phyloP scores from a whole-genome alignment of 176 grass and related monocot species.

The Otatea glauca region DNA sequence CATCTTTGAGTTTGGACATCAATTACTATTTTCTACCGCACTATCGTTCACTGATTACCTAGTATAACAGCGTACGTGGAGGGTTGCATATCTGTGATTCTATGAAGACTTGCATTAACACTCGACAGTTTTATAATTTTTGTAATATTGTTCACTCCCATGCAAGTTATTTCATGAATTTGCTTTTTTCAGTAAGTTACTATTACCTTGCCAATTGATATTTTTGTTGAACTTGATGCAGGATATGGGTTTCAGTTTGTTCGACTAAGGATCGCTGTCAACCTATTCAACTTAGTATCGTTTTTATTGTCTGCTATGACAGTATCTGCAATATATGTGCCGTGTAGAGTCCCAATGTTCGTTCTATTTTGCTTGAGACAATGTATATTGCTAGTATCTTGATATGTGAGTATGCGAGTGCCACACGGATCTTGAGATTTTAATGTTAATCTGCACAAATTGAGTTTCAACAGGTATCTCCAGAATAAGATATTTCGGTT shows the following conservation, averaged over 20 bases:
- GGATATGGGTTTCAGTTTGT: slow-evolving; percentile 92
- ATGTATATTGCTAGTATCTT: slow-evolving; percentile 23
- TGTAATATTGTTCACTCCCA: neutral
- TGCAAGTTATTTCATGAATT: neutral
- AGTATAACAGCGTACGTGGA: neutral
- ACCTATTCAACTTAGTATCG: neutral
- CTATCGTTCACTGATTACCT: neutral
- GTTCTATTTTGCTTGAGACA: slow-evolving; percentile 32
- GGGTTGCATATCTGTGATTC: neutral
- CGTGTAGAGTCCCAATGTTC: neutral
- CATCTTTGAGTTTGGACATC: neutral
- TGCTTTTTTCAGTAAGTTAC: neutral
- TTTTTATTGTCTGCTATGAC: neutral
- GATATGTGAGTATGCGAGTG: neutral
- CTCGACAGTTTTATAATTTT: neutral
- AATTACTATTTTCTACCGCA: neutral
- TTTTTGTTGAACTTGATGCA: slow-evolving; percentile 43
- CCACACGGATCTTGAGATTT: neutral
- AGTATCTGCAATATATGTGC: neutral
- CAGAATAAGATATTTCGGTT: neutral
- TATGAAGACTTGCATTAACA: neutral
- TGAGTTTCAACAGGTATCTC: neutral
- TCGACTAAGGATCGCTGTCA: slow-evolving; percentile 49
- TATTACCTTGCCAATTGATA: neutral
- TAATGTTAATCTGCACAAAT: neutral